A percentile compares a stretch with the other conserved stretches of the same genome.
These are phyloP conservation scores for Aethionema arabicum DNA, from an alignment of 345 rosid species.

Conservation along the genomic window DNA sequence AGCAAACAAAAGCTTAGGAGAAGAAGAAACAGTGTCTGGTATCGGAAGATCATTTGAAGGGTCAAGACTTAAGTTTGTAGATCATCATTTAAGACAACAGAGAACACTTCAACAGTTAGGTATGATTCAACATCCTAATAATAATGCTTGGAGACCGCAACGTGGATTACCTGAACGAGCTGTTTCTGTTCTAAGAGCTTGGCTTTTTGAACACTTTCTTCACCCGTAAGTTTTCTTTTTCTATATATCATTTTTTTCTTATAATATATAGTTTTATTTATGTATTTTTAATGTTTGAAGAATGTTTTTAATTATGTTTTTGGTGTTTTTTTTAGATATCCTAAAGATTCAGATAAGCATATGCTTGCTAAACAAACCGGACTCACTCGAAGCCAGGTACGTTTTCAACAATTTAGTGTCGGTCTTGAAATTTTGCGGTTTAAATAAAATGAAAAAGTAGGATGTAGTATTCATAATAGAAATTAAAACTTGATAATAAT, in stretches of 20 bases:
- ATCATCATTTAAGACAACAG: conserved; percentile 89
- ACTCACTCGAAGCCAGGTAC: conserved; percentile 89
- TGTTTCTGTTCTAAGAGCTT: conserved; percentile 93
- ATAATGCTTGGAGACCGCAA: conserved; percentile 99
- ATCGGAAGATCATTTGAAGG: conserved; percentile 80
- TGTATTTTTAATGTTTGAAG: neutral
- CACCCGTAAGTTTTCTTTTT: conserved; percentile 81
- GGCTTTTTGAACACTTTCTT: conserved; percentile 98
- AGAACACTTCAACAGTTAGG: conserved; percentile 95
- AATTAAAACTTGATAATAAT: too few relatives aligned
- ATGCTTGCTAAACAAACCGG: conserved; percentile 96
- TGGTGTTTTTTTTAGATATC: conserved; percentile 54
- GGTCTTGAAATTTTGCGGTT: too few relatives aligned
- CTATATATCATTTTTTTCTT: too few relatives aligned
- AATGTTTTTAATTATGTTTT: neutral
- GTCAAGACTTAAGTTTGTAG: conserved; percentile 89
- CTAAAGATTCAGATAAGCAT: conserved; percentile 93
- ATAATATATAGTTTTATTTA: neutral
- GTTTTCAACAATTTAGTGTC: neutral
- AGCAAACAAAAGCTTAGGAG: conserved; percentile 84
- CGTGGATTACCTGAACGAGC: conserved; percentile 95
- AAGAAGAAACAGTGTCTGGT: conserved; percentile 59
- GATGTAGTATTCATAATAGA: too few relatives aligned
- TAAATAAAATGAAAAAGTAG: too few relatives aligned
- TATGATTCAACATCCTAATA: conserved; percentile 76